Base-by-base conservation (phyloP, 2,329 filamentous ascomycete genomes). In the Claviceps sorghi region DNA sequence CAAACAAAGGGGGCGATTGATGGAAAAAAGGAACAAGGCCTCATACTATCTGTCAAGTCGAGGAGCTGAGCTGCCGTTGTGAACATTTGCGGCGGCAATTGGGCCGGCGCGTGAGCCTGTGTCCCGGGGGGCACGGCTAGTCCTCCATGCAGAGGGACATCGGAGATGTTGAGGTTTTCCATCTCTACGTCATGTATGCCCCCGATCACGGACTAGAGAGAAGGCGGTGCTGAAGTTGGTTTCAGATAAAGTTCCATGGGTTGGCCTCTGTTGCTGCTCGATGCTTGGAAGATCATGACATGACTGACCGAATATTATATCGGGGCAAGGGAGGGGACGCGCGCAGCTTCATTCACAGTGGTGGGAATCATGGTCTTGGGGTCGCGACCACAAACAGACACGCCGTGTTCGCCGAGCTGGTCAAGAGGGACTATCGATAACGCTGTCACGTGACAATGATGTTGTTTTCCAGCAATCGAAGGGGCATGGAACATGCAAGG, bases 1-100 rank as follows among this genome's bases (percentile, higher is more conserved):
- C 6, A 10, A 13, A 41, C 8, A 1, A 29, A 10, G 29, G n/a
- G 17, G 17, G 8, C 43, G 15, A 11, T 32, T 19, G 17, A 9
- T 46, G 29, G n/a, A 30, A 30, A 8, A 9, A n/a, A 7, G 3
- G 9, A 26, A 11, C n/a, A 10, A 46, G 26, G 1, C 26, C 15
- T 44, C 86, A 74, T 81, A 97, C 91, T 98, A 73, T 98, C 93
- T 61, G 93, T 97, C 63, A 98, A 77, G 67, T 98, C 93, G 54
- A 98, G 75, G 54, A 98, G 75, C 73, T 97, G 93, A 52, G 93
- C 90, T 34, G 93, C 93, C 34, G 93, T 98, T 19, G 93, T 95
- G 72, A 98, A 98, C 85, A 97, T 96, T 74, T 98, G 91, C 54
- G 90, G 90, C 15, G 87, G 87, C 41, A 91, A 73, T 69, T 88